These are phyloP conservation scores for Agapanthus africanus DNA, from an alignment of 106 monocot genomes.

Conservation along the genomic window DNA sequence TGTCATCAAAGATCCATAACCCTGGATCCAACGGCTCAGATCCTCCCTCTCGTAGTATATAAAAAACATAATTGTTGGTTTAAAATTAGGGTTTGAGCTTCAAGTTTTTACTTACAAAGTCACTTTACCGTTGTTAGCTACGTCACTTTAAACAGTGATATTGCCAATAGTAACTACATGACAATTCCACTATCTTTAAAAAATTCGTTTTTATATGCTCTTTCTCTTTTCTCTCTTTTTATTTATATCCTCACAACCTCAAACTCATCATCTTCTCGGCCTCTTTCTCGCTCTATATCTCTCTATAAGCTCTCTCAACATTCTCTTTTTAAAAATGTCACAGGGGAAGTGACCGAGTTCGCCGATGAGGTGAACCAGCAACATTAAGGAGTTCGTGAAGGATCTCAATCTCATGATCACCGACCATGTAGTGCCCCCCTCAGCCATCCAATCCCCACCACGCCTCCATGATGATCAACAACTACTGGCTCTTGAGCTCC, in stretches of 20 bases:
- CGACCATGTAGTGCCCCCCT: neutral
- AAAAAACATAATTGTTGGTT: too few species aligned
- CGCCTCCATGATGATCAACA: neutral
- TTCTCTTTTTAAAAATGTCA: constrained; percentile 12
- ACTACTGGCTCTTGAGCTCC: constrained; percentile 1
- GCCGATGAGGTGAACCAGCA: constrained; percentile 16
- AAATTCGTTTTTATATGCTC: too few species aligned
- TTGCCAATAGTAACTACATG: too few species aligned
- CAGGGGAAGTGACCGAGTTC: constrained; percentile 18
- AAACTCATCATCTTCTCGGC: neutral
- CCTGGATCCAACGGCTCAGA: constrained; percentile 10
- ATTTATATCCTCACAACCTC: neutral
- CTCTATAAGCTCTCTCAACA: neutral
- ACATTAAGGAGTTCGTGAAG: constrained; percentile 10
- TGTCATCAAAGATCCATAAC: too few species aligned
- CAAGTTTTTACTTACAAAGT: too few species aligned
- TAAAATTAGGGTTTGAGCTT: too few species aligned
- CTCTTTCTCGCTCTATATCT: neutral
- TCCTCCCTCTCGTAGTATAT: neutral
- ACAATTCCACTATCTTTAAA: too few species aligned
- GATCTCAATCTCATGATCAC: constrained; percentile 15
- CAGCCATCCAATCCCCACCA: constrained; percentile 22
- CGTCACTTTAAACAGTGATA: too few species aligned
- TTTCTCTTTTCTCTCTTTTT: too few species aligned
- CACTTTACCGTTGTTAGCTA: too few species aligned